Conservation (phyloP, 164 flowering plant genomes). For the Vitis rupestris region DNA sequence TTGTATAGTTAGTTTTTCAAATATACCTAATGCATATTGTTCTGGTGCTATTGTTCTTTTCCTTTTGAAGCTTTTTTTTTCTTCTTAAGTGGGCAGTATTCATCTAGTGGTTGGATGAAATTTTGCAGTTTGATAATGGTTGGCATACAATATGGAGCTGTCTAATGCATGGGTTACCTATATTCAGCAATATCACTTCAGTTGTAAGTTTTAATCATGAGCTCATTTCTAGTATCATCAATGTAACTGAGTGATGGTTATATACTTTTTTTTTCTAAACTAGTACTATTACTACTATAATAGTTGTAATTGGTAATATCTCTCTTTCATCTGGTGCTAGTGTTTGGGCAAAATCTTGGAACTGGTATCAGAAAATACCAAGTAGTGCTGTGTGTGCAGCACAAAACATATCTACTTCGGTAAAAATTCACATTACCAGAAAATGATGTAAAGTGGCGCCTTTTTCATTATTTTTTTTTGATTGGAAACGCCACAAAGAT, state of each 20-base stretch:
- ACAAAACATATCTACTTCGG: too few species aligned
- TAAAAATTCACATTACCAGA: background rate
- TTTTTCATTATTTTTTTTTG: background rate
- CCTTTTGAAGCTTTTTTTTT: background rate
- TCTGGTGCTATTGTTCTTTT: too few species aligned
- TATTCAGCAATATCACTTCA: constrained; percentile 57
- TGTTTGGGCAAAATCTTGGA: too few species aligned
- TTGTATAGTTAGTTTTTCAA: too few species aligned
- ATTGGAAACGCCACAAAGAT: too few species aligned
- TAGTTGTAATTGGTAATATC: background rate
- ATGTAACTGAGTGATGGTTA: background rate
- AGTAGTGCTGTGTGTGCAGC: too few species aligned
- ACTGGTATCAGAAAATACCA: too few species aligned
- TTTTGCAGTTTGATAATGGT: constrained; percentile 56
- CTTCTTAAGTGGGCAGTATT: background rate
- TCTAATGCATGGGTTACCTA: constrained; percentile 71
- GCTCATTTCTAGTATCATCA: background rate
- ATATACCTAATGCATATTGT: too few species aligned
- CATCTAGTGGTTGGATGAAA: background rate
- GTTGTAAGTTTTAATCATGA: constrained; percentile 55
- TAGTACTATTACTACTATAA: background rate
- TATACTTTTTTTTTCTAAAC: background rate
- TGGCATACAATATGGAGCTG: constrained; percentile 83
- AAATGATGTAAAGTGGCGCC: background rate
- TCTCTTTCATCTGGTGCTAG: background rate